phyloP scores from a whole-genome alignment of 2,329 filamentous ascomycete species.

The Aspergillaceae sp. region DNA sequence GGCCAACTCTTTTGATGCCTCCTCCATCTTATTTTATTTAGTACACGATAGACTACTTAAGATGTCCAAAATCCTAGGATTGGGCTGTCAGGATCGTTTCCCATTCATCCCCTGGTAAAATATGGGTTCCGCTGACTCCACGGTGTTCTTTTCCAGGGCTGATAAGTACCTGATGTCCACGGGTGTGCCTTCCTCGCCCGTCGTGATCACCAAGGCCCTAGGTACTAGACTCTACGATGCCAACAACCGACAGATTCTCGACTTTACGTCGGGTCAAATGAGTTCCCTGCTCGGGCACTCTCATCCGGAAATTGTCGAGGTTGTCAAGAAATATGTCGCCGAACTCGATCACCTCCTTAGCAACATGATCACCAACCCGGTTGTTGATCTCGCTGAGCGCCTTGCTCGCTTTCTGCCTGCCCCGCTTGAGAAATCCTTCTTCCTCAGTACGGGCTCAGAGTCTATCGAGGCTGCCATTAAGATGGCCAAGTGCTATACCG shows the following conservation, averaged over 20 bases:
- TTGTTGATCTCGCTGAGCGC: constrained; percentile 46
- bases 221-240: constrained; percentile 42
- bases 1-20: too few species aligned
- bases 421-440: constrained; percentile 47
- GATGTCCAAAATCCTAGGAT: too few species aligned
- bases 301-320: constrained; percentile 50
- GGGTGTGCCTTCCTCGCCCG: constrained; percentile 31
- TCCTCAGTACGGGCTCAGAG: constrained; percentile 51
- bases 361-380: constrained; percentile 51
- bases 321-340: constrained; percentile 42
- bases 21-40: too few species aligned
- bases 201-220: constrained; percentile 38
- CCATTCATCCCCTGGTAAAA: too few species aligned
- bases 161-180: constrained; percentile 37
- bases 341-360: constrained; percentile 52
- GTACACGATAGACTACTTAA: too few species aligned
- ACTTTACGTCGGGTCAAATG: constrained; percentile 56
- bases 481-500: constrained; percentile 55
- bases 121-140: constrained; percentile 6
- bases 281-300: constrained; percentile 51
- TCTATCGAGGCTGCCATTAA: constrained; percentile 56
- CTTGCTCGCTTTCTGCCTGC: constrained; percentile 42
- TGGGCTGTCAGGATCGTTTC: too few species aligned
- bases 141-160: constrained; percentile 26
- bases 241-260: constrained; percentile 40